phyloP scores from a whole-genome alignment of 2,329 filamentous ascomycete species.

The Paecilomyces sp. region DNA sequence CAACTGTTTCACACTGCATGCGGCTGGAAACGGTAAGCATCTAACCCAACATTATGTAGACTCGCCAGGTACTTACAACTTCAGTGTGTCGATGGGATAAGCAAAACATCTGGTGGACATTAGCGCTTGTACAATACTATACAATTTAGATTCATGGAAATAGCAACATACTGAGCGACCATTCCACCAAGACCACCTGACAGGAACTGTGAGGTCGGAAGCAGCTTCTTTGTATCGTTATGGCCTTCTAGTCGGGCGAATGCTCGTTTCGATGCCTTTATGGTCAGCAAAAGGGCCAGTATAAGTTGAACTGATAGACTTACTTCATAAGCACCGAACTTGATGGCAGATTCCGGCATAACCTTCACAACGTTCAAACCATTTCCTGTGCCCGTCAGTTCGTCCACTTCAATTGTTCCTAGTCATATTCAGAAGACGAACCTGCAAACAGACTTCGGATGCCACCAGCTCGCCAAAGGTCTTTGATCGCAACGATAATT shows the following conservation, averaged over 20 bases:
- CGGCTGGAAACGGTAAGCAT: conserved; percentile 41
- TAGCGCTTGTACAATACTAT: conserved; percentile 10
- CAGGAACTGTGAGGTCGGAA: conserved; percentile 78
- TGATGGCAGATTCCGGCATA: conserved; percentile 97
- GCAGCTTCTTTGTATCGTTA: conserved; percentile 69
- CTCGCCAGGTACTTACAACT: conserved; percentile 44
- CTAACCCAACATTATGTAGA: conserved; percentile 2
- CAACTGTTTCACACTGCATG: conserved; percentile 90
- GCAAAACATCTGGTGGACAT: conserved; percentile 62
- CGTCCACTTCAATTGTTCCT: not conserved
- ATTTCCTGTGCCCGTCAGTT: conserved; percentile 58
- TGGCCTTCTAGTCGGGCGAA: conserved; percentile 85
- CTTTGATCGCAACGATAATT: conserved; percentile 64
- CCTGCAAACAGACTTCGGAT: conserved; percentile 87
- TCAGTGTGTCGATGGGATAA: conserved; percentile 75
- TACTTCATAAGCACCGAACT: conserved; percentile 92
- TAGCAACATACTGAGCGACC: conserved; percentile 67
- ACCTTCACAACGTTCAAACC: conserved; percentile 95
- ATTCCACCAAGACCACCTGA: conserved; percentile 89
- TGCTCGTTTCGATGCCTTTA: conserved; percentile 71
- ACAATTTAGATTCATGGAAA: conserved; percentile 1
- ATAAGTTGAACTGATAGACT: conserved; percentile 9
- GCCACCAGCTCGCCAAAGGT: conserved; percentile 79
- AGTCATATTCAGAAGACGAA: conserved; percentile 39
- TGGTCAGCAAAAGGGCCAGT: conserved; percentile 9